phyloP scores from a whole-genome alignment of 306 rosid species.

The Urtica urens region DNA sequence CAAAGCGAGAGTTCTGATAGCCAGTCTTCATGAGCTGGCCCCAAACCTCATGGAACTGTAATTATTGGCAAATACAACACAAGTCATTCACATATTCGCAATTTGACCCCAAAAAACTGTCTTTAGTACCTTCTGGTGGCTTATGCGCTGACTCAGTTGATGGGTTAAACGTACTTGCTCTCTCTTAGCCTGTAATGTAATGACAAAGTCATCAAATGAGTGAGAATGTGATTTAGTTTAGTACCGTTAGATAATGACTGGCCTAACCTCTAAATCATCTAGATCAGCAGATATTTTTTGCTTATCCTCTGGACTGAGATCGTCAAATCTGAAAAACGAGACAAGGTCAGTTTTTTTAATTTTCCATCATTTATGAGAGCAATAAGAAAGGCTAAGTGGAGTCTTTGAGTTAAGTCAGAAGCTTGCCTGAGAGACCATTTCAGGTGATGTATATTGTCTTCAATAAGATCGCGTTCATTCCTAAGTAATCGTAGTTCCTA shows the following conservation, averaged over 20 bases:
- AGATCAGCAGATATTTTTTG: conserved; percentile 35
- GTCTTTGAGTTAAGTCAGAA: conserved; percentile 18
- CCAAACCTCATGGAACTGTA: conserved; percentile 84
- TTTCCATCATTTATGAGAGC: neutral
- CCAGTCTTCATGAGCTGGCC: conserved; percentile 99
- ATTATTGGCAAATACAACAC: conserved; percentile 10
- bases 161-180: conserved; percentile 56
- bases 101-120: conserved; percentile 5
- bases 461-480: conserved; percentile 67
- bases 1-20: conserved; percentile 92
- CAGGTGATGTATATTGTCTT: conserved; percentile 75
- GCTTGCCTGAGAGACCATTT: conserved; percentile 77
- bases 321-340: conserved; percentile 51
- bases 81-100: conserved; percentile 6
- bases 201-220: conserved; percentile 4
- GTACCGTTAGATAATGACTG: conserved; percentile 6
- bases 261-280: conserved; percentile 53
- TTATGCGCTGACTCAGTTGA: conserved; percentile 59
- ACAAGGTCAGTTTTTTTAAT: conserved; percentile 4
- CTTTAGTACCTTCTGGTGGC: conserved; percentile 73
- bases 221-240: conserved; percentile 1
- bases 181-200: conserved; percentile 44
- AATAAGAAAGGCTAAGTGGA: conserved; percentile 4
- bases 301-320: conserved; percentile 35
- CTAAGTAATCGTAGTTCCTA: conserved; percentile 73